Evolutionary conservation across 1,139 yeast genomes (phyloP).

Genomic region (Geotrichum aggregatum): DNA sequence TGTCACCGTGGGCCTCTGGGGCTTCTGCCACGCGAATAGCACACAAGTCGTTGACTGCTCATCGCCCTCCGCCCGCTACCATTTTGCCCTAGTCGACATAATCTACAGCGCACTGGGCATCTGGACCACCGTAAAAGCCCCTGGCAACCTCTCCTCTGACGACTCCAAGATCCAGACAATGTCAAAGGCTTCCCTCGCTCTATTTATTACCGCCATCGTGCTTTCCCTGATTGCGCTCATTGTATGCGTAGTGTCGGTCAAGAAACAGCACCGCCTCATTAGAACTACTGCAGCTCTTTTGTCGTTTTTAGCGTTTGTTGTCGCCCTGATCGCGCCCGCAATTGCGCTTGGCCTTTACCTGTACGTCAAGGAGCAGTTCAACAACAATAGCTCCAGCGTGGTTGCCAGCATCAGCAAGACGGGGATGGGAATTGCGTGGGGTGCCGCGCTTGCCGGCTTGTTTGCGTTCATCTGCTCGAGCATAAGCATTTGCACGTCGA

Average conservation of each 20-base stretch:
- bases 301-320: slow-evolving; percentile 8
- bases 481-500: slow-evolving; percentile 1
- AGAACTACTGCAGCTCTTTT: slow-evolving; percentile 8
- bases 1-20: slow-evolving; percentile 13
- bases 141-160: slow-evolving; percentile 4
- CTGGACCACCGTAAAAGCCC: slow-evolving; percentile 5
- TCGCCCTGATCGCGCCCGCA: slow-evolving; percentile 11
- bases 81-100: slow-evolving; percentile 10
- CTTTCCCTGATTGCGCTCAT: slow-evolving; percentile 3
- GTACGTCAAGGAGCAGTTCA: slow-evolving; percentile 8
- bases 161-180: slow-evolving; percentile 6
- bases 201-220: slow-evolving; percentile 3
- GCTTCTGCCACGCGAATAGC: slow-evolving; percentile 5
- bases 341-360: slow-evolving; percentile 13
- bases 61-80: slow-evolving; percentile 3
- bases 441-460: slow-evolving; percentile 6
- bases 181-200: slow-evolving; percentile 4
- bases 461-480: slow-evolving; percentile 10
- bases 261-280: neutral
- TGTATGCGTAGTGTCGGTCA: neutral
- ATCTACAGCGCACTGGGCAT: slow-evolving; percentile 6
- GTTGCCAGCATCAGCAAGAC: slow-evolving; percentile 6
- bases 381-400: neutral
- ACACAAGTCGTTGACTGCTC: slow-evolving; percentile 1
- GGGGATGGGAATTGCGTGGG: slow-evolving; percentile 16